Base-by-base conservation (phyloP, 2,329 filamentous ascomycete species). In the Ilyonectria mors-panacis region DNA sequence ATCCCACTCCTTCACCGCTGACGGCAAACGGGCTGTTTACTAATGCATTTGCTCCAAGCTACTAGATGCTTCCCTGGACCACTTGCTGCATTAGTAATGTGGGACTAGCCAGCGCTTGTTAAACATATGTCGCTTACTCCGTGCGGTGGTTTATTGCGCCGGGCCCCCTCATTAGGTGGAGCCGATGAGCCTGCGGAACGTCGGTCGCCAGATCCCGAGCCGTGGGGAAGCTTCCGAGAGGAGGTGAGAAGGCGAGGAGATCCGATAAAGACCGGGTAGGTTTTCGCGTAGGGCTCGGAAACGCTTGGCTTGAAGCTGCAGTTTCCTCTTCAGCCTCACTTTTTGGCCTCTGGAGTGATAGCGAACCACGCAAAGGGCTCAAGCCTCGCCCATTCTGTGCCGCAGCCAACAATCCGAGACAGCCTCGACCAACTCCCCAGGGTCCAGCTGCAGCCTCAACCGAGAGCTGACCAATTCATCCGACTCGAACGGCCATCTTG, bases 61-160 rank as follows among this genome's bases (percentile, higher is more conserved):
- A 47, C 69, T 69, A 71, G 68, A 68, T 69, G 65, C 50, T 71
- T 71, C 67, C 23, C 39, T 26, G 26, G 33, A 35, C 21, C 13
- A 35, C 35, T n/a, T n/a, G 4, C 10, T 19, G 59, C 47, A 72
- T 72, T 72, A 72, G 56, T 72, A 72, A 72, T 68, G 59, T 23
- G 19, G 4, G 39, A 39, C 15, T 2, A 30, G 44, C 50, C 33
- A 23, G 23, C 28, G 23, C 4, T 10, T 35, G 19, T 54, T 28
- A 26, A 53, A 37, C 51, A 23, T 42, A 21, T n/a, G 28, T 15
- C 56, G 56, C 48, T 28, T 26, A 17, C 13, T 26, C 4, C 54
- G 26, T 26, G 6, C 26, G 26, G 26, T 26, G 26, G 26, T 26
- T 26, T 26, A 8, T 26, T 47, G 12, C 54, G 26, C 54, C 13